Evolutionary conservation across 345 rosid species (phyloP).

Genomic region (Gossypium australe): DNA sequence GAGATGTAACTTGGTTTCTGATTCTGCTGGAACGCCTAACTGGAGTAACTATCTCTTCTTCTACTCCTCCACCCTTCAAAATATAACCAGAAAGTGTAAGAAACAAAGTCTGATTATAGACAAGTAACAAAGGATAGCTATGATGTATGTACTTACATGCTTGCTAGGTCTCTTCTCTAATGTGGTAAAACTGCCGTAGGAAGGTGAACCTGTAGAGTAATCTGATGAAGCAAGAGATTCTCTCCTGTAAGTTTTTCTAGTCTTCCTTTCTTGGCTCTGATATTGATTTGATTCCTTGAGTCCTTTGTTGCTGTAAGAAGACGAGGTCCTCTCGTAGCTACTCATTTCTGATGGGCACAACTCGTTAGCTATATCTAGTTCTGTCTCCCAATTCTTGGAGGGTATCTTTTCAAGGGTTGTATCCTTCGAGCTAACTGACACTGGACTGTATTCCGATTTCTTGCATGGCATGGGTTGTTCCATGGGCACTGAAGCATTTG

Average conservation of each 20-base stretch:
- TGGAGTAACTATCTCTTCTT: conserved; percentile 61
- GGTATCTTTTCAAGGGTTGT: conserved; percentile 20
- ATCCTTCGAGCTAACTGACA: conserved; percentile 16
- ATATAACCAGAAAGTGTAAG: background rate
- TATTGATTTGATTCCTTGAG: conserved; percentile 28
- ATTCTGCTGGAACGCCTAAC: conserved; percentile 85
- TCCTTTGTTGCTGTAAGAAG: conserved; percentile 20
- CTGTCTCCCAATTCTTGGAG: conserved; percentile 29
- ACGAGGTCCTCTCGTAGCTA: conserved; percentile 38
- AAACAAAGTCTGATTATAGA: background rate
- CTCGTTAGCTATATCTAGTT: conserved; percentile 35
- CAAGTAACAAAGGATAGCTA: background rate
- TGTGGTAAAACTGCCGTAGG: conserved; percentile 81
- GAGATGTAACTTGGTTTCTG: conserved; percentile 45
- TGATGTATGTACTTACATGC: conserved; percentile 37
- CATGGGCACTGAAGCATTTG: conserved; percentile 14
- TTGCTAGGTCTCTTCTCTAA: conserved; percentile 58
- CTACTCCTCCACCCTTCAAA: conserved; percentile 50
- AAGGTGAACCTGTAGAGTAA: conserved; percentile 45
- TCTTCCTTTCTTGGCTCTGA: conserved; percentile 42
- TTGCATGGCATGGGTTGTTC: conserved; percentile 16
- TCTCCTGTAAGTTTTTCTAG: conserved; percentile 35
- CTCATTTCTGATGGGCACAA: conserved; percentile 55
- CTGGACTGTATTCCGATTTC: conserved; percentile 28
- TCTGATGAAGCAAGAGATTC: conserved; percentile 72